phyloP scores from a whole-genome alignment of 352 stramenopile species.

The Globisporangium ultimum region DNA sequence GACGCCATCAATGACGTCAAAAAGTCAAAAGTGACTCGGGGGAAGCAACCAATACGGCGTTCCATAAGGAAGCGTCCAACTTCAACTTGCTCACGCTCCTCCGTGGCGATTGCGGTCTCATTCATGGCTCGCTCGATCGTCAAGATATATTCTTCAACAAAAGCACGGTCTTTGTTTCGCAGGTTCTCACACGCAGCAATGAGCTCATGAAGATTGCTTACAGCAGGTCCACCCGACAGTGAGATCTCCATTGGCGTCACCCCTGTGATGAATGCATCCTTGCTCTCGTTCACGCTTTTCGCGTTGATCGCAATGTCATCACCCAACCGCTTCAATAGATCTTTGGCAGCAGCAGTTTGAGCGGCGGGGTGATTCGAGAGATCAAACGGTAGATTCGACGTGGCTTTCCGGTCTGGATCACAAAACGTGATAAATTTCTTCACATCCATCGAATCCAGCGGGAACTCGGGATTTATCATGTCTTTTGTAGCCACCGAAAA shows the following conservation, averaged over 20 bases:
- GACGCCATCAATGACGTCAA: conserved; percentile 71
- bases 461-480: conserved; percentile 69
- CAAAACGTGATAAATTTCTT: conserved; percentile 72
- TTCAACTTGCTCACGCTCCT: conserved; percentile 12
- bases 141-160: conserved; percentile 51
- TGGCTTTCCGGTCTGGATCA: conserved; percentile 52
- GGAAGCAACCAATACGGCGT: conserved; percentile 54
- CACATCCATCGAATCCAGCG: conserved; percentile 65
- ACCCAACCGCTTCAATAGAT: conserved; percentile 89
- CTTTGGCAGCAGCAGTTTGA: conserved; percentile 92
- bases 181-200: conserved; percentile 48
- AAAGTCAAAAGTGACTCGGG: conserved; percentile 73
- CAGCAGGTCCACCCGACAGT: conserved; percentile 12
- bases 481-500: conserved; percentile 24
- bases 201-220: conserved; percentile 40
- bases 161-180: conserved; percentile 45
- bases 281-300: conserved; percentile 60
- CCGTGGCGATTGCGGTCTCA: conserved; percentile 22
- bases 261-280: conserved; percentile 69
- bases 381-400: conserved; percentile 88
- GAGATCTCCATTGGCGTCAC: conserved; percentile 53
- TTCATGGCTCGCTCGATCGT: conserved; percentile 54
- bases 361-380: conserved; percentile 84
- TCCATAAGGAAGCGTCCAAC: conserved; percentile 59
- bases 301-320: conserved; percentile 92